Base-by-base conservation (phyloP, 345 rosid species). In the Camelina sativa region DNA sequence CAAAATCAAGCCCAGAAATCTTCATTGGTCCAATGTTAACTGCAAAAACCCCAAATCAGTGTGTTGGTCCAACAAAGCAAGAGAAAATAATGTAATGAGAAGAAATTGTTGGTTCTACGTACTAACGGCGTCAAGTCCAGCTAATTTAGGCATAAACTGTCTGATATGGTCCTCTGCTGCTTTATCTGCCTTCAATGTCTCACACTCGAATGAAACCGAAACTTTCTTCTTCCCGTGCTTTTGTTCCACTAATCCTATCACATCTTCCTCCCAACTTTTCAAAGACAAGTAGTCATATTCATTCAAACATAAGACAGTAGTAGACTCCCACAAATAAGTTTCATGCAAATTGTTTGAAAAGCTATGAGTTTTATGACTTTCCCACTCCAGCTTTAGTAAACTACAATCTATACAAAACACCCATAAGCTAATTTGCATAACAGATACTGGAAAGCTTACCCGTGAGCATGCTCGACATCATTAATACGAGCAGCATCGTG, bases 401-500 rank as follows among this genome's bases (percentile, higher is more conserved):
- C 12, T 15, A 57, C 13, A 20, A 17, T 22, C 19, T 15, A 47
- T 17, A 43, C 41, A 41, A 55, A 57, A 44, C 8, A n/a, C 22
- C 2, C 4, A 7, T 22, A 8, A 38, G 37, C 53, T 37, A 11
- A 59, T 12, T 37, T 15, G 65, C 30, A 55, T 41, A 34, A 37
- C 3, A 61, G 30, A 68, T 20, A 25, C 16, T 20, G 53, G 52
- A 76, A 1, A 62, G 67, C 78, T 76, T 83, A 90, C 99, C 97
- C 98, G 66, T 95, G 96, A 64, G 91, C 97, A 76, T 89, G 92
- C 57, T 89, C 91, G 2, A 89, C 77, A 65, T 78, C 88, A 56
- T 81, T 81, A 69, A 95, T 85, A 65, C 90, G 87, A 69, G 97
- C 97, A 81, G 93, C 96, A 84, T 92, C 97, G 65, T 90, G 99